Evolutionary conservation across 768 basidiomycete species (phyloP).

Genomic region (Lactarius akahatsu): DNA sequence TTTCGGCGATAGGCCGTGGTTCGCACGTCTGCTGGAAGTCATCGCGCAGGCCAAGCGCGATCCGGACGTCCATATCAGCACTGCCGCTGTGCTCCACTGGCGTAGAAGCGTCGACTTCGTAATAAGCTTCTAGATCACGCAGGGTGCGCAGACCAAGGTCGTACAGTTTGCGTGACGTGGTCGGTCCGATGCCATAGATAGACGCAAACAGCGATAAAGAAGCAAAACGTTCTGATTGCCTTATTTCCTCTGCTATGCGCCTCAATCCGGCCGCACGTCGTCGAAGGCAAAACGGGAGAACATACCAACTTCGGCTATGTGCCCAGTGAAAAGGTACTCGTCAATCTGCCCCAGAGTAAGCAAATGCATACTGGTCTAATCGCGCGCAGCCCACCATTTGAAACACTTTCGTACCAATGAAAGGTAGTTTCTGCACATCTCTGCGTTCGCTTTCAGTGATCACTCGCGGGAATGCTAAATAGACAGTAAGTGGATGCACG

Average conservation of each 20-base stretch:
- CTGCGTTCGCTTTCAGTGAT: constrained; percentile 33
- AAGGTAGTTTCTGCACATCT: constrained; percentile 37
- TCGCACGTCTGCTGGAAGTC: constrained; percentile 54
- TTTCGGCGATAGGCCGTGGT: background rate
- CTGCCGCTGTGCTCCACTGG: constrained; percentile 25
- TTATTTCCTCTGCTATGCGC: constrained; percentile 45
- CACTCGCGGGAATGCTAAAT: constrained; percentile 36
- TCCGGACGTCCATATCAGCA: constrained; percentile 41
- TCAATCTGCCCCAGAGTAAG: constrained; percentile 45
- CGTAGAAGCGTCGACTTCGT: constrained; percentile 43
- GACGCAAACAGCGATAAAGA: constrained; percentile 57
- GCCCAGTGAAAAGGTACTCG: constrained; percentile 56
- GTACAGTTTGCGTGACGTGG: constrained; percentile 65
- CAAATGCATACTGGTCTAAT: background rate
- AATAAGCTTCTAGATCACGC: constrained; percentile 66
- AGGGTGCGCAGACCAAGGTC: constrained; percentile 64
- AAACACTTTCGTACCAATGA: constrained; percentile 41
- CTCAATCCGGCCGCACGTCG: constrained; percentile 3
- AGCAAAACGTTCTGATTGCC: constrained; percentile 50
- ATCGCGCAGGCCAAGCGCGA: constrained; percentile 57
- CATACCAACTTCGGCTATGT: constrained; percentile 59
- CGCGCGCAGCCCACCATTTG: constrained; percentile 33
- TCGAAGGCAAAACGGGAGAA: background rate
- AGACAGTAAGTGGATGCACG: background rate
- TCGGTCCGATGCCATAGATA: constrained; percentile 73